phyloP scores from a whole-genome alignment of 2,329 filamentous ascomycete species.

The Cladobotryum protrusum region DNA sequence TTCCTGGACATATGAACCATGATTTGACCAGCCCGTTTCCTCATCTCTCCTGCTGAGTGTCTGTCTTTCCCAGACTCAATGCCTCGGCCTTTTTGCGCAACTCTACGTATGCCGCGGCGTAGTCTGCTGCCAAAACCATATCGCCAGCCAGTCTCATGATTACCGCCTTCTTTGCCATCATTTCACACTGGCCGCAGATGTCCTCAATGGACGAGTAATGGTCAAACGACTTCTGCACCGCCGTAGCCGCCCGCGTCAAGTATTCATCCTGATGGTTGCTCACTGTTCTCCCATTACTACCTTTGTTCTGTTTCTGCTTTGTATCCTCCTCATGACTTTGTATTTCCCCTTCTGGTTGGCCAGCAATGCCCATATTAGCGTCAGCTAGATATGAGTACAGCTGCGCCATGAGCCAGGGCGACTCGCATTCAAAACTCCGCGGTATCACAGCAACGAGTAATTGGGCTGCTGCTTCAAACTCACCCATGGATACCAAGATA shows the following conservation, averaged over 20 bases:
- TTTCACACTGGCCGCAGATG: conserved; percentile 64
- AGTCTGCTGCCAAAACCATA: conserved; percentile 56
- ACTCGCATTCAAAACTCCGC: conserved; percentile 66
- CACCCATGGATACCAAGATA: conserved; percentile 62
- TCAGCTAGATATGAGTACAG: conserved; percentile 69
- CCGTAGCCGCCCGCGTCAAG: conserved; percentile 51
- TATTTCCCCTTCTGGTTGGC: conserved; percentile 24
- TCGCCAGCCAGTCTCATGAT: conserved; percentile 68
- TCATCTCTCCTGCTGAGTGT: background rate
- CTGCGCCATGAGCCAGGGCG: conserved; percentile 54
- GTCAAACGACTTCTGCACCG: conserved; percentile 56
- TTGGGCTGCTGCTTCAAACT: conserved; percentile 60
- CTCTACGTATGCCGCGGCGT: conserved; percentile 58
- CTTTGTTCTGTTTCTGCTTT: background rate
- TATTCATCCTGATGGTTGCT: conserved; percentile 47
- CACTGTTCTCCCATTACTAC: conserved; percentile 20
- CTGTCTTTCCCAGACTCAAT: conserved; percentile 19
- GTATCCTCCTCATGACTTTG: background rate
- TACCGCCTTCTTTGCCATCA: conserved; percentile 75
- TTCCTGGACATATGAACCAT: background rate
- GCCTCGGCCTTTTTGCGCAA: conserved; percentile 38
- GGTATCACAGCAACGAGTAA: conserved; percentile 67
- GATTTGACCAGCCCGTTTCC: background rate
- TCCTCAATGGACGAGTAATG: conserved; percentile 62
- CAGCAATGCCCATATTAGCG: conserved; percentile 71